Conservation (phyloP, 225 moss, liverwort and hornwort genomes). For the Asterella californica region DNA sequence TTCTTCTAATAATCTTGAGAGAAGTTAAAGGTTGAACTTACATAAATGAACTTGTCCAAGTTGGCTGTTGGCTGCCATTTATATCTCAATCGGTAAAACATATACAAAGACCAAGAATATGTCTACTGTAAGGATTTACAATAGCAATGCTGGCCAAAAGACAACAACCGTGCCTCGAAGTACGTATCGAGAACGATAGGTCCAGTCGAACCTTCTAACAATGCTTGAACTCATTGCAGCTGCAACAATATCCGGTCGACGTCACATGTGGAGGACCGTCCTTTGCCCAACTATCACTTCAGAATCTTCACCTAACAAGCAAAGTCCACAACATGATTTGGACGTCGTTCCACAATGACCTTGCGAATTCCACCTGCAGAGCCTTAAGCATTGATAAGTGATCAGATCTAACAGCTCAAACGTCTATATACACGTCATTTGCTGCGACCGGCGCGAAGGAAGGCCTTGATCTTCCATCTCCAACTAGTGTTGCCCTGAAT, state of each 20-base stretch:
- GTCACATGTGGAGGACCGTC: background rate
- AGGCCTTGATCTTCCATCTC: slow-evolving; percentile 37
- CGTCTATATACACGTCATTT: slow-evolving; percentile 3
- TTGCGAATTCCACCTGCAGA: background rate
- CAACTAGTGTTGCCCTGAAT: slow-evolving; percentile 40
- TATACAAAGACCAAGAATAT: slow-evolving; percentile 14
- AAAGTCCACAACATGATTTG: slow-evolving; percentile 12
- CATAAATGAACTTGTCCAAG: too few species aligned
- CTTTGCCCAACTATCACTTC: background rate
- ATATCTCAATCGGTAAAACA: slow-evolving; percentile 2
- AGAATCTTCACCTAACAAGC: background rate
- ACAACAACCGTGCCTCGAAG: background rate
- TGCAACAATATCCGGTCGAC: background rate
- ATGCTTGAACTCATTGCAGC: background rate
- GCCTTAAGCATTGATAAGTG: background rate
- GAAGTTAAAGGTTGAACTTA: too few species aligned
- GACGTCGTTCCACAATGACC: slow-evolving; percentile 5
- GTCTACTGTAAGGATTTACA: slow-evolving; percentile 14
- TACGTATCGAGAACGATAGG: background rate
- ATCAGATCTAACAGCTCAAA: background rate
- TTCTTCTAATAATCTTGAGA: too few species aligned
- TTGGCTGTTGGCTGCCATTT: background rate
- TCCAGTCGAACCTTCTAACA: background rate
- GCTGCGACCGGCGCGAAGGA: slow-evolving; percentile 18
- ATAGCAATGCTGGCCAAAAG: background rate